Conservation (phyloP, 2,329 filamentous ascomycete species). For the Alternaria viburni region DNA sequence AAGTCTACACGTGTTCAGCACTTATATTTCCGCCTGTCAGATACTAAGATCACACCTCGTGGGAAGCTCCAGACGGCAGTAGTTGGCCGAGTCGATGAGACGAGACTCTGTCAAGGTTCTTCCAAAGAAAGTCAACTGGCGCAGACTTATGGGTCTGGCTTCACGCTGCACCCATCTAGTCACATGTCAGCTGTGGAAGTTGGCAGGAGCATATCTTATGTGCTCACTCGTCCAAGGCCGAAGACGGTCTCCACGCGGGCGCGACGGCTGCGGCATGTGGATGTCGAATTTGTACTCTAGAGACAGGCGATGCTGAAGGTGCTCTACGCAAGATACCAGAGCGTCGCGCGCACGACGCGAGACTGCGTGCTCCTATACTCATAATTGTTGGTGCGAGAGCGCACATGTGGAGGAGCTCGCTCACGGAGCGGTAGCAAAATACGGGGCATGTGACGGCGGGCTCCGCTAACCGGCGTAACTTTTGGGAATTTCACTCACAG, state of each 20-base stretch:
- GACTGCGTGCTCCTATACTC: conserved; percentile 13
- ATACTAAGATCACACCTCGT: conserved; percentile 64
- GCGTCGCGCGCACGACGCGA: conserved; percentile 10
- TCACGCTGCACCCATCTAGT: conserved; percentile 89
- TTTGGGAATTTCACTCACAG: conserved; percentile 3
- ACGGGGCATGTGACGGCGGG: conserved; percentile 16
- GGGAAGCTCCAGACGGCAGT: conserved; percentile 92
- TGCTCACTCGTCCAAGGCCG: conserved; percentile 65
- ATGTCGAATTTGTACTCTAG: conserved; percentile 5
- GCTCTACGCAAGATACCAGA: conserved; percentile 1
- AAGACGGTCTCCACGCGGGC: conserved; percentile 65
- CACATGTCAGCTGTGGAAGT: background rate
- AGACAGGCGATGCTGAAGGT: conserved; percentile 10
- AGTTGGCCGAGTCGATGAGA: conserved; percentile 93
- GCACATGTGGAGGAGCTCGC: conserved; percentile 17
- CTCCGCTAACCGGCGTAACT: conserved; percentile 12
- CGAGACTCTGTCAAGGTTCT: conserved; percentile 88
- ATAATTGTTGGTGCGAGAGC: conserved; percentile 28
- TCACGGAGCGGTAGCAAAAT: conserved; percentile 7
- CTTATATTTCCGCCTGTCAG: background rate
- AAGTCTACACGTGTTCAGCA: conserved; percentile 62
- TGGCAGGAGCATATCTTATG: background rate
- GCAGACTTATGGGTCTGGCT: conserved; percentile 91
- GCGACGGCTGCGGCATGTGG: conserved; percentile 45
- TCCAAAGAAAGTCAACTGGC: conserved; percentile 96